These are phyloP conservation scores for Pseudocercospora pini-densiflorae DNA, from an alignment of 2,329 filamentous ascomycete species.

Conservation along the genomic window DNA sequence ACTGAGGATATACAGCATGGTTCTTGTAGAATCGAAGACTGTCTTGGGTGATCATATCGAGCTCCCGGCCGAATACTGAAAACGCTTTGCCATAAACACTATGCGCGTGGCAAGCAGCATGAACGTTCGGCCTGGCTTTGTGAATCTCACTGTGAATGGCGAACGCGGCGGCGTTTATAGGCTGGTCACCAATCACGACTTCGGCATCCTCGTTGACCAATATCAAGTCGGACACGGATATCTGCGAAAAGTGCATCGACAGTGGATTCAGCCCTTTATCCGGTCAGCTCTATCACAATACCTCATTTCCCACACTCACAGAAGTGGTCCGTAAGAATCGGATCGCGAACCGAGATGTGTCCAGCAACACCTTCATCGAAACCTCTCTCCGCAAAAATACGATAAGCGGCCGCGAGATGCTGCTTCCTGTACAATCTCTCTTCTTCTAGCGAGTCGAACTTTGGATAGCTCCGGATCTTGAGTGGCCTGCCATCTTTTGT, in stretches of 20 bases:
- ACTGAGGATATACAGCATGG: conserved; percentile 50
- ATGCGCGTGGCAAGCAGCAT: conserved; percentile 49
- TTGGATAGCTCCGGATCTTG: conserved; percentile 52
- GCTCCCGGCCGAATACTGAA: conserved; percentile 50
- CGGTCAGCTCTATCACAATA: neutral
- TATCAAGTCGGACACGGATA: conserved; percentile 52
- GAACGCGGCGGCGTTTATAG: conserved; percentile 52
- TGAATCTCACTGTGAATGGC: conserved; percentile 52
- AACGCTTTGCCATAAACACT: conserved; percentile 54
- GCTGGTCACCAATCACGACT: conserved; percentile 48
- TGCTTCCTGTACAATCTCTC: conserved; percentile 48
- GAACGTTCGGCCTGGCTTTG: conserved; percentile 48
- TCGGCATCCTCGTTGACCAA: conserved; percentile 49
- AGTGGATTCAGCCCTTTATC: conserved; percentile 46
- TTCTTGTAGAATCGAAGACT: conserved; percentile 48
- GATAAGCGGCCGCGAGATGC: conserved; percentile 50
- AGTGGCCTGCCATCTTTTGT: conserved; percentile 52
- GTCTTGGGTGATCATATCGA: conserved; percentile 56
- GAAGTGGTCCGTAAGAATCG: conserved; percentile 41
- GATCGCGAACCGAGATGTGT: conserved; percentile 49
- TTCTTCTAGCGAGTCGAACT: conserved; percentile 43
- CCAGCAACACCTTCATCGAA: conserved; percentile 48
- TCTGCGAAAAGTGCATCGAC: conserved; percentile 49
- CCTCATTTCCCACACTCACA: conserved; percentile 31
- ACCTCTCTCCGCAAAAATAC: conserved; percentile 47